Evolutionary conservation across 306 rosid genomes (phyloP).

Genomic region (Clitoria ternatea): DNA sequence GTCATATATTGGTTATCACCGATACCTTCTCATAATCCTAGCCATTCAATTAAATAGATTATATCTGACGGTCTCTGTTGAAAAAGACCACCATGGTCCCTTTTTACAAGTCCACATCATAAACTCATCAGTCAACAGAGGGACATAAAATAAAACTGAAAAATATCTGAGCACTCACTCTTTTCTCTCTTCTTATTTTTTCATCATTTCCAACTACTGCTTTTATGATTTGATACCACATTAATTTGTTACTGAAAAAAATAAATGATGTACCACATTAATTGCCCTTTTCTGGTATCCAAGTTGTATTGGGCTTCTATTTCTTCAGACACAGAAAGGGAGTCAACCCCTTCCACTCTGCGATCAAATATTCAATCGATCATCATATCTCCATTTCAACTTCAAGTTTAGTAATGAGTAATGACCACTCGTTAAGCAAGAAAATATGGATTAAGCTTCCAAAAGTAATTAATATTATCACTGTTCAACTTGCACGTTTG

Average conservation of each 20-base stretch:
- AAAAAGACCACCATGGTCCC: too few relatives aligned
- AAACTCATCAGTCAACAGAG: too few relatives aligned
- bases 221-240: slow-evolving; percentile 27
- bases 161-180: background rate
- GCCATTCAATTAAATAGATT: too few relatives aligned
- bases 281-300: slow-evolving; percentile 5
- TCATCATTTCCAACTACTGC: slow-evolving; percentile 2
- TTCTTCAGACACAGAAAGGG: background rate
- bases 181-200: too few relatives aligned
- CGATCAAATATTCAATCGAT: slow-evolving; percentile 5
- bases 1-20: too few relatives aligned
- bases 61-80: too few relatives aligned
- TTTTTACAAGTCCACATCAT: too few relatives aligned
- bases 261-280: background rate
- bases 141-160: background rate
- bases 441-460: background rate
- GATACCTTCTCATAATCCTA: too few relatives aligned
- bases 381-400: background rate
- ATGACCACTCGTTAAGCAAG: background rate
- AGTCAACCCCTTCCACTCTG: background rate
- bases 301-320: background rate
- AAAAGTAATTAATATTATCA: background rate
- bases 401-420: background rate
- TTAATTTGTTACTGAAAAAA: too few relatives aligned
- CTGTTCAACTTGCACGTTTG: background rate